These are phyloP conservation scores for Hordeum marinum DNA, from an alignment of 176 grass and related monocot species.

Conservation along the genomic window DNA sequence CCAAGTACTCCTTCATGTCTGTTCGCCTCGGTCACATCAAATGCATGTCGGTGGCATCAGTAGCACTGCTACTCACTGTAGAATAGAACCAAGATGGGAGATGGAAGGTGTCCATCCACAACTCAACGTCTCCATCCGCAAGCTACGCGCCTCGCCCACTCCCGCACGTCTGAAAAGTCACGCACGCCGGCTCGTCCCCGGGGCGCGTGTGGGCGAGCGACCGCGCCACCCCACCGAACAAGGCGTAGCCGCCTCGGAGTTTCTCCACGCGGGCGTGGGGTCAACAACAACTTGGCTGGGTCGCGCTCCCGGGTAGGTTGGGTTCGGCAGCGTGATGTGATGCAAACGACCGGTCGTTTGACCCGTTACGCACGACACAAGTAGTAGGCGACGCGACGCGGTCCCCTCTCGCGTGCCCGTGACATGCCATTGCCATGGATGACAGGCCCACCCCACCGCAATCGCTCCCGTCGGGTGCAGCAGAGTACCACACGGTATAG, in stretches of 20 bases:
- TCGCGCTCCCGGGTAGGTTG: neutral
- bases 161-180: neutral
- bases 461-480: neutral
- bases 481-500: too few species aligned
- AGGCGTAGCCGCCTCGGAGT: neutral
- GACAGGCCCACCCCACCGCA: neutral
- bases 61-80: neutral
- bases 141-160: neutral
- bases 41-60: neutral
- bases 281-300: neutral
- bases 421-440: neutral
- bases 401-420: neutral
- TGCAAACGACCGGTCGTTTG: neutral
- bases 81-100: neutral
- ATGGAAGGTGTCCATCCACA: neutral
- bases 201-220: neutral
- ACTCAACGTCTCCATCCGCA: neutral
- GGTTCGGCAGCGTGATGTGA: neutral
- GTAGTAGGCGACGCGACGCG: neutral
- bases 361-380: neutral
- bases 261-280: neutral
- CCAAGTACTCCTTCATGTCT: neutral
- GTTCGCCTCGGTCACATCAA: neutral
- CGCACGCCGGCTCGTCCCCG: neutral
- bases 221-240: conserved; percentile 31